Percentiles rank a stretch among this genome's conserved stretches.
Evolutionary conservation across 805 yeast species (phyloP).

Genomic region (Teunomyces panamensis): DNA sequence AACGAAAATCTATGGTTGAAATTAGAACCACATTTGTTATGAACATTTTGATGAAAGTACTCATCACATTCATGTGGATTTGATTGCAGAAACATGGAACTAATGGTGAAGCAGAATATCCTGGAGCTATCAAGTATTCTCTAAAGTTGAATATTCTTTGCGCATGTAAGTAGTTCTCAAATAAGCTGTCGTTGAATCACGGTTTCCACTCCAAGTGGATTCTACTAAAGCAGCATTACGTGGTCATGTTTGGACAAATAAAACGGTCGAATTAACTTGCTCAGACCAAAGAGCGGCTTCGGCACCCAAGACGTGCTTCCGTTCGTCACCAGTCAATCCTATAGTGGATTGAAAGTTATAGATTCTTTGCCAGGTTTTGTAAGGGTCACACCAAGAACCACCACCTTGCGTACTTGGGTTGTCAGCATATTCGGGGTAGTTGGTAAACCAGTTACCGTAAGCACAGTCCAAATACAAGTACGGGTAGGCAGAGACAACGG

Average conservation of each 20-base stretch:
- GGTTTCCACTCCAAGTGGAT: conserved; percentile 40
- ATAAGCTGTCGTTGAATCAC: conserved; percentile 22
- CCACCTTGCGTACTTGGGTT: conserved; percentile 26
- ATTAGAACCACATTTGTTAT: not conserved
- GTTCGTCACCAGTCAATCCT: conserved; percentile 27
- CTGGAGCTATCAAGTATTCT: conserved; percentile 36
- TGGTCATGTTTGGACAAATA: conserved; percentile 37
- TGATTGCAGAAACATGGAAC: conserved; percentile 34
- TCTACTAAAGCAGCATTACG: conserved; percentile 42
- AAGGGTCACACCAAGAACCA: conserved; percentile 43
- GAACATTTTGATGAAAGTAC: conserved; percentile 6
- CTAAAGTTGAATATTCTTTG: conserved; percentile 37
- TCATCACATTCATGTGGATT: conserved; percentile 40
- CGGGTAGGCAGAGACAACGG: conserved; percentile 31
- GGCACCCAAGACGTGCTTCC: conserved; percentile 33
- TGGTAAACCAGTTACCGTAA: conserved; percentile 33
- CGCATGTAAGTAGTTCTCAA: conserved; percentile 24
- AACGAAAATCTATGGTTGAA: not conserved
- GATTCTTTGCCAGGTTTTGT: conserved; percentile 43
- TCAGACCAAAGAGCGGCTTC: conserved; percentile 42
- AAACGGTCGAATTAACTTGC: conserved; percentile 29
- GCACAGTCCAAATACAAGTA: conserved; percentile 43
- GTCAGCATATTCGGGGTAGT: conserved; percentile 32
- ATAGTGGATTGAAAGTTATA: conserved; percentile 33
- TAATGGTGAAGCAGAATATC: conserved; percentile 31